Conservation (phyloP, 352 stramenopile genomes). For the Bremia lactucae region DNA sequence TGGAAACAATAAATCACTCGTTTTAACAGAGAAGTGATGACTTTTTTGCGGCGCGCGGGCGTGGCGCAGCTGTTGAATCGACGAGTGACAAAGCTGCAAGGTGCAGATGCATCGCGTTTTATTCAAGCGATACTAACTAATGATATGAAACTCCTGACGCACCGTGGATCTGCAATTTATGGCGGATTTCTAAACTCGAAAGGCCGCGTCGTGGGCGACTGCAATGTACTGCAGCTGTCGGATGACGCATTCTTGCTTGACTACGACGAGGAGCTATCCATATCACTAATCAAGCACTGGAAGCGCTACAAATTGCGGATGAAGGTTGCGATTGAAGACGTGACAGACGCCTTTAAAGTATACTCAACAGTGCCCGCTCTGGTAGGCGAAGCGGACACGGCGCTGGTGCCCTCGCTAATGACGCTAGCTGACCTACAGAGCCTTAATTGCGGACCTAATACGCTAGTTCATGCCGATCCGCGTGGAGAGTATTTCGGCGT, state of each 20-base stretch:
- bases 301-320: conserved; percentile 84
- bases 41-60: conserved; percentile 26
- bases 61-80: conserved; percentile 42
- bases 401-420: conserved; percentile 10
- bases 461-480: conserved; percentile 48
- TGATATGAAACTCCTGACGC: conserved; percentile 56
- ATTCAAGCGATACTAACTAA: conserved; percentile 79
- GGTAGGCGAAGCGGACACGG: conserved; percentile 21
- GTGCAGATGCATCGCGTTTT: conserved; percentile 57
- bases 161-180: conserved; percentile 54
- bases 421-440: conserved; percentile 13
- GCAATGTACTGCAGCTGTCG: conserved; percentile 58
- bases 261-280: conserved; percentile 47
- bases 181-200: conserved; percentile 74
- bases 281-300: conserved; percentile 70
- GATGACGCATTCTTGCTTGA: conserved; percentile 64
- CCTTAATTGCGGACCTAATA: conserved; percentile 30
- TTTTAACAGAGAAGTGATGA: too few species aligned
- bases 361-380: conserved; percentile 41
- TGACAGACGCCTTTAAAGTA: conserved; percentile 34
- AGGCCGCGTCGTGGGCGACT: conserved; percentile 65
- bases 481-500: conserved; percentile 55
- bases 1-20: conserved; percentile 7
- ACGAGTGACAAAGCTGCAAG: conserved; percentile 58
- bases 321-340: conserved; percentile 68